Conservation (phyloP, 805 yeast species). For the Kazachstania taianensis region DNA sequence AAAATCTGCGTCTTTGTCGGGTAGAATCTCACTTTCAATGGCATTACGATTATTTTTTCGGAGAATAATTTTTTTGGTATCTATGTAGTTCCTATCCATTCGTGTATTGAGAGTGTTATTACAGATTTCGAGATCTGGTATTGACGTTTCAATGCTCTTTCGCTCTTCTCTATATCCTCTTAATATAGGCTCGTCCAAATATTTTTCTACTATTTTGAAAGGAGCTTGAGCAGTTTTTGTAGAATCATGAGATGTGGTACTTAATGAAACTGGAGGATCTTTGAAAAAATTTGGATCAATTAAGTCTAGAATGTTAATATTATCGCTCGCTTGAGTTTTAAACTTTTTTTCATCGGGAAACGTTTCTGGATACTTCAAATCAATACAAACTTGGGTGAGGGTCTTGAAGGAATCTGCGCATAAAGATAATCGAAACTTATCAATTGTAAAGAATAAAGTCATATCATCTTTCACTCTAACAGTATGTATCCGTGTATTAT, state of each 20-base stretch:
- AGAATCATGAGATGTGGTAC: conserved; percentile 2
- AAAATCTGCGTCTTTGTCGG: neutral
- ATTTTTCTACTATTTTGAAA: conserved; percentile 9
- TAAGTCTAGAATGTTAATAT: conserved; percentile 34
- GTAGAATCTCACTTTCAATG: neutral
- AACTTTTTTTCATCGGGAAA: conserved; percentile 54
- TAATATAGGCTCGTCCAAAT: conserved; percentile 10
- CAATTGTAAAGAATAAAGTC: conserved; percentile 32
- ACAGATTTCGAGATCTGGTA: neutral
- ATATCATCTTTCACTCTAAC: conserved; percentile 21
- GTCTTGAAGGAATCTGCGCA: conserved; percentile 85
- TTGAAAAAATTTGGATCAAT: conserved; percentile 27
- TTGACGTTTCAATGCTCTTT: neutral
- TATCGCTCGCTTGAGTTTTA: conserved; percentile 25
- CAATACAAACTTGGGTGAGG: conserved; percentile 54
- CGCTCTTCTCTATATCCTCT: no score
- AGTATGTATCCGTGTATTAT: conserved; percentile 1
- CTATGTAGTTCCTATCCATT: conserved; percentile 11
- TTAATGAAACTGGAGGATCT: neutral
- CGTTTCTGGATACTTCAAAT: conserved; percentile 57
- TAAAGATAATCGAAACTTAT: conserved; percentile 39
- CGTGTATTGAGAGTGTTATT: neutral
- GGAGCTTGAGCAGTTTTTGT: no score
- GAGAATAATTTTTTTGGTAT: conserved; percentile 1
- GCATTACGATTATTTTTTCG: neutral